Percentiles rank a stretch among this genome's conserved stretches.
These are phyloP conservation scores for Rhododendron williamsianum DNA, from an alignment of 148 eudicot species.

Conservation along the genomic window DNA sequence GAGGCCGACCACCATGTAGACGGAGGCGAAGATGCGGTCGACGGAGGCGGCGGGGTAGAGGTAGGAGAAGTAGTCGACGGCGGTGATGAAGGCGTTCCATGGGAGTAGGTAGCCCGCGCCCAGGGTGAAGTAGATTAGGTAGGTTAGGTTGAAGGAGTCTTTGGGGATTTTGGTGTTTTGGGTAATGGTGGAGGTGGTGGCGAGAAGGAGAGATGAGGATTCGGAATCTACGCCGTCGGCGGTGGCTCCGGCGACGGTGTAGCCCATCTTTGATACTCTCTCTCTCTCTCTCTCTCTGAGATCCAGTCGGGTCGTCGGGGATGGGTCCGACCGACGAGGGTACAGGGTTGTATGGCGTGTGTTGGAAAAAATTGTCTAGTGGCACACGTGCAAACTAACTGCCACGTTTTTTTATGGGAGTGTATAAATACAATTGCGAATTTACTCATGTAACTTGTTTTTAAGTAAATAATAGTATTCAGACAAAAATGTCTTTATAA, in stretches of 20 bases:
- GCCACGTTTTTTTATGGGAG: too few relatives aligned
- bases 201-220: neutral
- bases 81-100: slow-evolving; percentile 74
- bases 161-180: slow-evolving; percentile 26
- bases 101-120: slow-evolving; percentile 58
- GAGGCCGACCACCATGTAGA: slow-evolving; percentile 50
- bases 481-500: too few relatives aligned
- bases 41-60: slow-evolving; percentile 34
- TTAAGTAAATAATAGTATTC: too few relatives aligned
- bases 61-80: slow-evolving; percentile 64
- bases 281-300: neutral
- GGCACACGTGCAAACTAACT: neutral
- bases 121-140: slow-evolving; percentile 63
- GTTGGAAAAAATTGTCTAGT: neutral
- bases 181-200: neutral
- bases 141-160: slow-evolving; percentile 56
- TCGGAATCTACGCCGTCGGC: neutral
- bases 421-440: too few relatives aligned
- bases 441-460: too few relatives aligned
- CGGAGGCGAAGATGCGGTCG: slow-evolving; percentile 63
- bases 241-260: neutral
- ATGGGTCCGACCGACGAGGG: neutral
- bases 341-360: neutral
- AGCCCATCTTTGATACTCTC: neutral
- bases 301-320: neutral